Evolutionary conservation across 371 early-diverging fungal genomes (phyloP).

Genomic region (Rhizopus stolonifer): DNA sequence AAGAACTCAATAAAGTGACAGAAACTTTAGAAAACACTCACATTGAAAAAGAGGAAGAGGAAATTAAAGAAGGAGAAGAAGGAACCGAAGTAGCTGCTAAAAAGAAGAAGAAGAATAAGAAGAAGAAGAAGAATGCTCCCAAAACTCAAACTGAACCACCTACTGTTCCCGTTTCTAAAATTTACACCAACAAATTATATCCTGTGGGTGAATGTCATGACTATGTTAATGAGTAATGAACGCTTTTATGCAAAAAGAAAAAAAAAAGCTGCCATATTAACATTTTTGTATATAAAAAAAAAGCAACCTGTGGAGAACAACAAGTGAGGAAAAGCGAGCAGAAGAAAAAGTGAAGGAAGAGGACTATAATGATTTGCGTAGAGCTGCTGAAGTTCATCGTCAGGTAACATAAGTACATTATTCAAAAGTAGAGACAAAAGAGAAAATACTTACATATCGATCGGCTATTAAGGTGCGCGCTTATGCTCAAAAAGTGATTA

Average conservation of each 20-base stretch:
- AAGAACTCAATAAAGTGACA: slow-evolving; percentile 16
- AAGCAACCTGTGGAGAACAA: slow-evolving; percentile 76
- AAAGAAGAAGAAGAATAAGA: slow-evolving; percentile 69
- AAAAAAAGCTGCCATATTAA: neutral
- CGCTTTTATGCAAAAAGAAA: no score
- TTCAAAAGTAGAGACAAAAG: no score
- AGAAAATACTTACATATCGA: neutral
- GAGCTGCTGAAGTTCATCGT: slow-evolving; percentile 93
- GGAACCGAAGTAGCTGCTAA: slow-evolving; percentile 14
- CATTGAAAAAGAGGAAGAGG: slow-evolving; percentile 8
- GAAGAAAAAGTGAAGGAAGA: slow-evolving; percentile 62
- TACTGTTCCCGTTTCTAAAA: slow-evolving; percentile 75
- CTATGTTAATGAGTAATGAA: slow-evolving; percentile 70
- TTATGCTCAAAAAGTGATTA: slow-evolving; percentile 81
- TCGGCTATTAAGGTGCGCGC: slow-evolving; percentile 61
- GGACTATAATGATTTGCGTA: slow-evolving; percentile 81
- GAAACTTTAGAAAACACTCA: slow-evolving; percentile 19
- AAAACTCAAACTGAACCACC: slow-evolving; percentile 74
- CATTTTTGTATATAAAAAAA: neutral
- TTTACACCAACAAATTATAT: slow-evolving; percentile 67
- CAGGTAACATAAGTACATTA: slow-evolving; percentile 58
- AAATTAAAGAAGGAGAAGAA: slow-evolving; percentile 7
- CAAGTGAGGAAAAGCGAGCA: slow-evolving; percentile 79
- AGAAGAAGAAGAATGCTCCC: slow-evolving; percentile 66
- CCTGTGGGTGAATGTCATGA: slow-evolving; percentile 74